Conservation (phyloP, 2,329 filamentous ascomycete genomes). For the Claviceps sp. region DNA sequence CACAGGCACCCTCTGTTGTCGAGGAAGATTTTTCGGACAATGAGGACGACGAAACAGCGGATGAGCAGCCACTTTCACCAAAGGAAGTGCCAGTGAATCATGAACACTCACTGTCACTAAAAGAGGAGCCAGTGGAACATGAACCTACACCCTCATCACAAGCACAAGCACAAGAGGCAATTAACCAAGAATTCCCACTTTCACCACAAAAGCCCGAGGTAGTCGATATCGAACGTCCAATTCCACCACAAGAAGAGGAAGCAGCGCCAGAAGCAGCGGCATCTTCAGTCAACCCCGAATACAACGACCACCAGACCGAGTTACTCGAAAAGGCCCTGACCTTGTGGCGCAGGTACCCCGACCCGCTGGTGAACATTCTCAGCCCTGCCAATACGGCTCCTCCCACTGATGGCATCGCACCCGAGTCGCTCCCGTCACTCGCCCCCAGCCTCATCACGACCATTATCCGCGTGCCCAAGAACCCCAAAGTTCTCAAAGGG, state of each 20-base stretch:
- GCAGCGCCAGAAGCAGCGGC: background rate
- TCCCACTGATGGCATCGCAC: slow-evolving; percentile 46
- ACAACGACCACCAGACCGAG: slow-evolving; percentile 30
- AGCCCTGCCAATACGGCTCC: slow-evolving; percentile 52
- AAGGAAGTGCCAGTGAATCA: too few relatives aligned
- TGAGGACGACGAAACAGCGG: background rate
- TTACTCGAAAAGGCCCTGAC: slow-evolving; percentile 43
- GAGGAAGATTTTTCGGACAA: slow-evolving; percentile 13
- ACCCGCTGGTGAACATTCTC: slow-evolving; percentile 41
- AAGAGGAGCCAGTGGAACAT: background rate
- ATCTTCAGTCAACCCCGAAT: slow-evolving; percentile 19
- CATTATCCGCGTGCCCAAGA: slow-evolving; percentile 68
- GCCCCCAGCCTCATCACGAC: slow-evolving; percentile 59
- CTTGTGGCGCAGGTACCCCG: slow-evolving; percentile 51
- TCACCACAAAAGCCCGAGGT: background rate
- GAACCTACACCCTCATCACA: background rate
- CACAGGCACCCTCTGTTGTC: slow-evolving; percentile 26
- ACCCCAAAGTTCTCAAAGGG: slow-evolving; percentile 66
- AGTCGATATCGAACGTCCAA: background rate
- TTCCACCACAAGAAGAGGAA: background rate
- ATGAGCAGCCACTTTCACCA: background rate
- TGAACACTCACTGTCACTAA: too few relatives aligned
- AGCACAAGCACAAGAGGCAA: too few relatives aligned
- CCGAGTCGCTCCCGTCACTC: slow-evolving; percentile 34
- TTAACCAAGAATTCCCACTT: too few relatives aligned